Evolutionary conservation across 2,329 filamentous ascomycete species (phyloP).

Genomic region (Monilinia vaccinii-corymbosi): DNA sequence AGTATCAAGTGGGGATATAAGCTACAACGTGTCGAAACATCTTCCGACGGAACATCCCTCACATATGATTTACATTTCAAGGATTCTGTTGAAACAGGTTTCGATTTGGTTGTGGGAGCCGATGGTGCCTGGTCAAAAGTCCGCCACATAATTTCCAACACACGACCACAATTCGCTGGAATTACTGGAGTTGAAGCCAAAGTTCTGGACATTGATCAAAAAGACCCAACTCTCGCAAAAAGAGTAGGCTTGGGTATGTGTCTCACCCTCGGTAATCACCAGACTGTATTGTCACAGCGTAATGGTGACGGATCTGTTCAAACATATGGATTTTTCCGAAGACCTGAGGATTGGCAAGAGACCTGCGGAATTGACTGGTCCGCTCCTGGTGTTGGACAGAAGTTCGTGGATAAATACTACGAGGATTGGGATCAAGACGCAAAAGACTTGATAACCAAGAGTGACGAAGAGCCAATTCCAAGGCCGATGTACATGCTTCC

Average conservation of each 20-base stretch:
- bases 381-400: background rate
- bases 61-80: slow-evolving; percentile 1
- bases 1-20: slow-evolving; percentile 22
- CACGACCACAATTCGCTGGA: slow-evolving; percentile 12
- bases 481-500: slow-evolving; percentile 13
- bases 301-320: slow-evolving; percentile 4
- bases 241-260: slow-evolving; percentile 2
- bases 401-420: slow-evolving; percentile 5
- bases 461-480: slow-evolving; percentile 10
- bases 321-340: slow-evolving; percentile 6
- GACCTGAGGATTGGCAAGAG: slow-evolving; percentile 2
- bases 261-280: slow-evolving; percentile 1
- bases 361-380: slow-evolving; percentile 3
- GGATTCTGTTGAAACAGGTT: slow-evolving; percentile 17
- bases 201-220: slow-evolving; percentile 8
- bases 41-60: slow-evolving; percentile 13
- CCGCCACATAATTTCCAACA: slow-evolving; percentile 22
- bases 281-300: slow-evolving; percentile 1
- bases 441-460: slow-evolving; percentile 9
- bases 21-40: slow-evolving; percentile 19
- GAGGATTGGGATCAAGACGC: slow-evolving; percentile 1
- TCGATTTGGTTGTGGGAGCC: slow-evolving; percentile 33
- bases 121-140: slow-evolving; percentile 34
- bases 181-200: slow-evolving; percentile 13
- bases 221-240: slow-evolving; percentile 12